Evolutionary conservation across 208 protist genomes (phyloP).

Genomic region (Acanthamoeba healyi): DNA sequence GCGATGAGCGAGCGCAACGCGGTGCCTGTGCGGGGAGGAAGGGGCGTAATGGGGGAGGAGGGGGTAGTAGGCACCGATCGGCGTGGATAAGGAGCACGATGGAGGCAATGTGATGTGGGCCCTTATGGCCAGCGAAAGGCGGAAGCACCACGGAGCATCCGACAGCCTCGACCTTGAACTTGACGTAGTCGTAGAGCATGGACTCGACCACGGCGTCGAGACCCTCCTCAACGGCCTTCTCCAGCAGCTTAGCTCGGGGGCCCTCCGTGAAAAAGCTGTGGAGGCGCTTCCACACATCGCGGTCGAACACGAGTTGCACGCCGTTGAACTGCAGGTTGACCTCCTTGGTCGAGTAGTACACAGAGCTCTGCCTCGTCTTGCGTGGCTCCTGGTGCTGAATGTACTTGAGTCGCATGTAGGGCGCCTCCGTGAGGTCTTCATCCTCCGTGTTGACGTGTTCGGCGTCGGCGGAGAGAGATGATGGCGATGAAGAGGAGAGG

Average conservation of each 20-base stretch:
- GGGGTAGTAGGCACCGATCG: background rate
- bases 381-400: conserved; percentile 12
- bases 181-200: conserved; percentile 70
- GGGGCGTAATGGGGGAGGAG: no score
- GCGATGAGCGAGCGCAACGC: background rate
- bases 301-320: conserved; percentile 23
- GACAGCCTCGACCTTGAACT: conserved; percentile 70
- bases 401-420: conserved; percentile 42
- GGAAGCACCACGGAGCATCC: conserved; percentile 19
- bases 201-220: conserved; percentile 57
- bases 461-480: background rate
- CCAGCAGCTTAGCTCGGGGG: conserved; percentile 21
- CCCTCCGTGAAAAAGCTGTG: conserved; percentile 57
- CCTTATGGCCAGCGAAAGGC: conserved; percentile 45
- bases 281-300: conserved; percentile 70
- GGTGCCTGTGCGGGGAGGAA: background rate
- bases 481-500: background rate
- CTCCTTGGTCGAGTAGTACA: conserved; percentile 57
- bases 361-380: background rate
- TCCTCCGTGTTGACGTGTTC: background rate
- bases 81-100: conserved; percentile 49
- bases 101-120: conserved; percentile 44
- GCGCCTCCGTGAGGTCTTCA: background rate
- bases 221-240: conserved; percentile 71
- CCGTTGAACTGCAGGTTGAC: conserved; percentile 38